phyloP scores from a whole-genome alignment of 192 early-diverging fungal species.

The Coemansia sp. region DNA sequence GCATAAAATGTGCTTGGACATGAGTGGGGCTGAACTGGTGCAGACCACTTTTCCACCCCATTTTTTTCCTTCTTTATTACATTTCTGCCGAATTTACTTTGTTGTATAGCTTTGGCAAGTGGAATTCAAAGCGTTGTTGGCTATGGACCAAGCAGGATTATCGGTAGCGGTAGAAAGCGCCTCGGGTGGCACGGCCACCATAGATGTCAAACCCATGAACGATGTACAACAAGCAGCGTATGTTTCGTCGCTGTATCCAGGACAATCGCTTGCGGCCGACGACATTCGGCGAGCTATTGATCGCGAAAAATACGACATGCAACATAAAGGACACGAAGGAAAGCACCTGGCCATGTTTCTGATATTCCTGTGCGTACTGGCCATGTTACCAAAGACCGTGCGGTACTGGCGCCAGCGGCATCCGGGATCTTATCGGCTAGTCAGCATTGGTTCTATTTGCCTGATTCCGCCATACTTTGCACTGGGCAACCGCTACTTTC shows the following conservation, averaged over 20 bases:
- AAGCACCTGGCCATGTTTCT: slow-evolving; percentile 46
- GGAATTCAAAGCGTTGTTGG: not conserved
- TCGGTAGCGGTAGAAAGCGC: not conserved
- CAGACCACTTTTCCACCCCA: not conserved
- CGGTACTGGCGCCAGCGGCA: slow-evolving; percentile 41
- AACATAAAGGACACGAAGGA: slow-evolving; percentile 39
- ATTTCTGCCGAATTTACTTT: not conserved
- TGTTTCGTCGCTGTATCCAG: slow-evolving; percentile 26
- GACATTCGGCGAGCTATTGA: slow-evolving; percentile 18
- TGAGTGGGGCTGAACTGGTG: too few species aligned
- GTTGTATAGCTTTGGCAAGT: not conserved
- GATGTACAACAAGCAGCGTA: slow-evolving; percentile 23
- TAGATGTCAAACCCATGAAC: slow-evolving; percentile 13
- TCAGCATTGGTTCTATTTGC: slow-evolving; percentile 43
- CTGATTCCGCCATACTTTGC: slow-evolving; percentile 52
- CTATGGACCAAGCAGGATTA: slow-evolving; percentile 6
- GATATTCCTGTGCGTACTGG: slow-evolving; percentile 36
- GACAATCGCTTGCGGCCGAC: slow-evolving; percentile 20
- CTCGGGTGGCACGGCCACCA: not conserved
- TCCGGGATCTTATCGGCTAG: slow-evolving; percentile 37
- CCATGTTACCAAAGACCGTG: slow-evolving; percentile 41
- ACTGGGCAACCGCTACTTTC: slow-evolving; percentile 28
- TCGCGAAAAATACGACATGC: slow-evolving; percentile 28
- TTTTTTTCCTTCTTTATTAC: not conserved
- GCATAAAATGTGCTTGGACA: not conserved